These are phyloP conservation scores for Auriculariales sp. DNA, from an alignment of 768 basidiomycete species.

Conservation along the genomic window DNA sequence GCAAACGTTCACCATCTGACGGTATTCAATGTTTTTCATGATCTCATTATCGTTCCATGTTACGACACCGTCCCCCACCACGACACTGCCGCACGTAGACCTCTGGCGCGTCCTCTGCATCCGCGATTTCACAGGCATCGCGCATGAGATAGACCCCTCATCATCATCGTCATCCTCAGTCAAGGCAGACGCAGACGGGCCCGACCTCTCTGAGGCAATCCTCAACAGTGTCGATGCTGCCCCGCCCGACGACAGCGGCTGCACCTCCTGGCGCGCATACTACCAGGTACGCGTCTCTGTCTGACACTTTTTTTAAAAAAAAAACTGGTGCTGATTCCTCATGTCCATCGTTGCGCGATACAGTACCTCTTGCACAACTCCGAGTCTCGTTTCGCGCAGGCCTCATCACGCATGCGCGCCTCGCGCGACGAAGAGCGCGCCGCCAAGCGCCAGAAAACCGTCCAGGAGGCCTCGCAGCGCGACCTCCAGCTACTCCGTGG, in stretches of 20 bases:
- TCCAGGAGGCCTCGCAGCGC: constrained; percentile 35
- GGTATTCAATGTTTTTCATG: no score
- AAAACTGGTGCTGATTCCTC: neutral
- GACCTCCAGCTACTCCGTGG: neutral
- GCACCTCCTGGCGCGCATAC: constrained; percentile 52
- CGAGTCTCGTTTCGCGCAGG: constrained; percentile 47
- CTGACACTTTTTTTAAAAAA: neutral
- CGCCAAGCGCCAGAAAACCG: constrained; percentile 57
- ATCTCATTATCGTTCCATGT: neutral
- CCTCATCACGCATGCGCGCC: constrained; percentile 43
- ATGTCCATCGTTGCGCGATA: constrained; percentile 7
- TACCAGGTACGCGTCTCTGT: constrained; percentile 39
- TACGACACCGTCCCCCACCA: constrained; percentile 22
- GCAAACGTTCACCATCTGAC: no score
- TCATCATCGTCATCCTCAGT: no score
- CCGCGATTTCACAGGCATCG: constrained; percentile 39
- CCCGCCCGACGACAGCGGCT: constrained; percentile 29
- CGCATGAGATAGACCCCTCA: constrained; percentile 24
- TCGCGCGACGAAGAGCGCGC: constrained; percentile 58
- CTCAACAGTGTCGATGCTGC: no score
- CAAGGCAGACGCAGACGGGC: no score
- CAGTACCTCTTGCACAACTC: constrained; percentile 47
- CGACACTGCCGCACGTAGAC: constrained; percentile 8
- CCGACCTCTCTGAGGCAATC: no score
- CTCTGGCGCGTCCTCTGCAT: constrained; percentile 33